Evolutionary conservation across 352 stramenopile species (phyloP), one percentile per base, ranked within the genome.

Genomic region (Phytophthora citrophthora): DNA sequence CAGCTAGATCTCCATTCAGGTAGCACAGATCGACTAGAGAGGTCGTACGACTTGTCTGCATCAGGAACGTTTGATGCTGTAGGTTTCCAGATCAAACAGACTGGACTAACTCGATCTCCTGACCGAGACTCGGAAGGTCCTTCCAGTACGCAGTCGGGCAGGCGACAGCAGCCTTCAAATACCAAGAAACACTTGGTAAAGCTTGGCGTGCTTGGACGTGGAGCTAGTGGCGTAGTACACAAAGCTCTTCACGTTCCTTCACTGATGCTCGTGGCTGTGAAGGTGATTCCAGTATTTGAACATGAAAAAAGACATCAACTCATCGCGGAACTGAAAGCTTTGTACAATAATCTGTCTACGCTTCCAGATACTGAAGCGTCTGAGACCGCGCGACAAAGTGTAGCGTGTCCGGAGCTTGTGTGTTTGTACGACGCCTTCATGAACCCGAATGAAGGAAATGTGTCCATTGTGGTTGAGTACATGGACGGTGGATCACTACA

Each of bases 381-480:
- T 0, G 70, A 81, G 12, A 23, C 57, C 29, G 16, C 53, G 0
- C 70, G 65, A 8, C 79, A 83, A 29, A 79, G 52, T 36, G 77
- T 88, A 13, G 83, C 79, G 7, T 95, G 86, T 58, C 83, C 86
- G 0, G 86, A 95, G 69, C 87, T 95, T 26, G 92, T 98, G 43
- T 93, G 83, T 51, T 85, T 98, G 40, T 97, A 97, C 67, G 95
- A 98, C 64, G 94, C 94, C 11, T 98, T 97, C 75, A 96, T 95
- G 82, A 96, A 96, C 68, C 87, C 88, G 4, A 91, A 94, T 44
- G 86, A 96, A 47, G 88, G 90, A 9, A 95, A 91, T 36, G 91
- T 98, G 20, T 96, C 85, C 0, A 97, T 98, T 41, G 89, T 98
- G n/a, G 84, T 98, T 40, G 95, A 98, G 70, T 98, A 98, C 69